Base-by-base conservation (phyloP, 352 stramenopile species). In the Pythium phragmitis region DNA sequence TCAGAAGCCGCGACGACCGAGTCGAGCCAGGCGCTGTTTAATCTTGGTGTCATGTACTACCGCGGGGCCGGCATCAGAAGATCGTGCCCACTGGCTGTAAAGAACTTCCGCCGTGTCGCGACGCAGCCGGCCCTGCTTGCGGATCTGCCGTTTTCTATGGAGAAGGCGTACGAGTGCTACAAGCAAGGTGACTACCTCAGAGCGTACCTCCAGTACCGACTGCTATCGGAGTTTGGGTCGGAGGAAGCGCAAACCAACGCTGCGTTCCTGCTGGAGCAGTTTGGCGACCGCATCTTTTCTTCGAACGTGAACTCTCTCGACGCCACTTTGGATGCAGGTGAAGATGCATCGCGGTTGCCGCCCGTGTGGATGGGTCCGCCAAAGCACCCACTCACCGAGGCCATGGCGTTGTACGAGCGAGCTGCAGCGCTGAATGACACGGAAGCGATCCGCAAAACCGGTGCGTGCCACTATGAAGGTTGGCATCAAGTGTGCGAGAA, bases 21-120 rank as follows among this genome's bases (percentile, higher is more conserved):
- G 53, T 87, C 79, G 7, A 84, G 72, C 34, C 79, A 87, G 47
- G 70, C 81, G 13, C 45, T 88, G 14, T 88, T 90, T 60, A 89
- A 91, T 48, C 58, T 92, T n/a, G 85, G 76, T 3, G 72, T 90
- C 37, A 85, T 94, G 85, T 77, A 92, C 59, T 92, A 79, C 57
- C 72, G 66, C 26, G 85, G 82, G 30, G 65, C 83, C 19, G 82
- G 82, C 3, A 88, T 77, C 5, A 62, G 70, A 12, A 60, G 60
- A 16, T 85, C 77, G 9, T 94, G 85, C 48, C 50, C 49, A 1
- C 53, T 55, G 12, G 80, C 85, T 0, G 41, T 92, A 30, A 60
- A 77, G 16, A 63, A 85, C n/a, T 91, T 94, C 37, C 82, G 85
- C 30, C 60, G 68, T 1, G 85, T 91, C 7, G 81, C 84, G n/a